Evolutionary conservation across 148 eudicot species (phyloP), one percentile per base, ranked within the genome.

Genomic region (Salicornia ramosissima): DNA sequence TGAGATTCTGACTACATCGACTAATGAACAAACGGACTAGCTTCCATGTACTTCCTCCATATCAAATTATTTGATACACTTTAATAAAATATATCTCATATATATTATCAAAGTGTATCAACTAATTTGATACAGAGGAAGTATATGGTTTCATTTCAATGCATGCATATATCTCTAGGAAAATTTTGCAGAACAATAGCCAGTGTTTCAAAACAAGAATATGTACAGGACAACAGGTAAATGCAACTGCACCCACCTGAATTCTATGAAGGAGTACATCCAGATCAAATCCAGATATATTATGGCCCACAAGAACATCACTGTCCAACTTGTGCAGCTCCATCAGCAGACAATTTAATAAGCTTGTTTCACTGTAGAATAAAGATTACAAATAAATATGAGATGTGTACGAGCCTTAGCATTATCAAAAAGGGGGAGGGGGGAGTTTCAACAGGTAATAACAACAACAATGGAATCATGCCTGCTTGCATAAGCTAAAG

Each of bases 271-370:
- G 93, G 46, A 95, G 88, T 71, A 89, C 86, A 82, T 91, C 96
- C 52, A 95, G 82, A 81, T 95, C 99, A 86, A 91, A 95, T 66
- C 99, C 99, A 78, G 99, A 95, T 58, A 95, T 91, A 71, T 95
- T 95, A 79, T 95, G 99, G 62, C 99, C 99, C 74, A 91, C 90
- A 72, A 95, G 86, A 80, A 95, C 86, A 82, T 95, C 99, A 59
- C 87, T 86, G 70, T 95, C 99, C 80, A 91, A 76, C 79, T 87
- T 91, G 88, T 89, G 86, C 70, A 95, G 74, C 85, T 95, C 97
- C 40, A 72, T 74, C 93, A 95, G 85, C 79, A 95, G 78, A 75
- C 93, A 89, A 71, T 77, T 85, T 71, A 95, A 60, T 68, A 95
- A 81, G 66, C 96, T 97, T 73, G 96, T 84, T 79, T 95, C 99